phyloP scores from a whole-genome alignment of 306 rosid species.

The Trifolium dubium region DNA sequence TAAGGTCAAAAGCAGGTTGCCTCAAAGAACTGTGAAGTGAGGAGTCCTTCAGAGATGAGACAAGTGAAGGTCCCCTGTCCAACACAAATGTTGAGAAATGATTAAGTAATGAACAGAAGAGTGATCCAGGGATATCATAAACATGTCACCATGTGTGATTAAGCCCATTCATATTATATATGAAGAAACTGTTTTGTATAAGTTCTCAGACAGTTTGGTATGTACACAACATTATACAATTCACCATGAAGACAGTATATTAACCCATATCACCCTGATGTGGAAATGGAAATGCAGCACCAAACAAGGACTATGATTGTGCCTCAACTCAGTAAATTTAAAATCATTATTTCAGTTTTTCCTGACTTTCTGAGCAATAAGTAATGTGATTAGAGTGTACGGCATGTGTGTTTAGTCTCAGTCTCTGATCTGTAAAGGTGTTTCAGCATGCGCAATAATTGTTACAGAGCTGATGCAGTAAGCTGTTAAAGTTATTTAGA shows the following conservation, averaged over 20 bases:
- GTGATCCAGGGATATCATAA: conserved; percentile 29
- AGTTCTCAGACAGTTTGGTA: conserved; percentile 24
- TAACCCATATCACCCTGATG: not conserved
- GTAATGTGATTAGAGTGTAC: not conserved
- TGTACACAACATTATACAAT: conserved; percentile 20
- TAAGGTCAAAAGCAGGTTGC: conserved; percentile 96
- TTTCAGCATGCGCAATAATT: conserved; percentile 5
- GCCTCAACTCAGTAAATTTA: conserved; percentile 15
- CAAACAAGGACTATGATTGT: conserved; percentile 17
- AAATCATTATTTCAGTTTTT: not conserved
- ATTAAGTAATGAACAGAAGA: conserved; percentile 41
- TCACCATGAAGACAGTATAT: not conserved
- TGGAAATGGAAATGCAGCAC: conserved; percentile 9
- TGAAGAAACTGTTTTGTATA: conserved; percentile 28
- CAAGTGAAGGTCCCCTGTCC: conserved; percentile 94
- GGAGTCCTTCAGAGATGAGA: conserved; percentile 87
- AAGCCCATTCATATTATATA: conserved; percentile 16
- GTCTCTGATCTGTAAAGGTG: conserved; percentile 12
- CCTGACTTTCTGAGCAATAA: conserved; percentile 3
- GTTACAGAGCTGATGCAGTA: not conserved
- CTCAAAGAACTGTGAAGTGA: conserved; percentile 90
- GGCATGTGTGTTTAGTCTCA: not conserved
- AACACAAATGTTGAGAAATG: conserved; percentile 46
- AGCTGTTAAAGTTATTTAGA: not conserved
- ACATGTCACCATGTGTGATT: not conserved